phyloP scores from a whole-genome alignment of 2,329 filamentous ascomycete species.

The Hypoxylon sp. region DNA sequence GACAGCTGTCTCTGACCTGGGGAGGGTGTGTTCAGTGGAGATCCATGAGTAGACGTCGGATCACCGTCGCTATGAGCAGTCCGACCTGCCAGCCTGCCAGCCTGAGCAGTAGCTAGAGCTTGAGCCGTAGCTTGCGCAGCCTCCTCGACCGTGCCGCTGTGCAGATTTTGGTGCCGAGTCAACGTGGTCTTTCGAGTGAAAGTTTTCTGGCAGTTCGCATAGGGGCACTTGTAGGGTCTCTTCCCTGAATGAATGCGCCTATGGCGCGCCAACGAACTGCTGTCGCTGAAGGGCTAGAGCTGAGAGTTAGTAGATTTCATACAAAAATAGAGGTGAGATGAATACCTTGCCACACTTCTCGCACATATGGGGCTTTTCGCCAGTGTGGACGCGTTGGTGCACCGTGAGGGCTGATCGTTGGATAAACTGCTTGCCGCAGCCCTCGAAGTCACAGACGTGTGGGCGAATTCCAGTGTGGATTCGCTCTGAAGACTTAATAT shows the following conservation, averaged over 20 bases:
- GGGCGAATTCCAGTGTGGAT: slow-evolving; percentile 94
- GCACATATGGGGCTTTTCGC: slow-evolving; percentile 98
- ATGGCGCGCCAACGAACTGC: slow-evolving; percentile 92
- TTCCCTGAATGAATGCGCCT: slow-evolving; percentile 95
- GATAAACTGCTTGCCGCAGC: slow-evolving; percentile 96
- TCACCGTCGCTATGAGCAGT: slow-evolving; percentile 77
- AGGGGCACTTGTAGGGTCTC: slow-evolving; percentile 96
- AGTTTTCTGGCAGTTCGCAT: slow-evolving; percentile 97
- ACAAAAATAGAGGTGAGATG: slow-evolving; percentile 42
- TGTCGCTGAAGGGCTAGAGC: slow-evolving; percentile 90
- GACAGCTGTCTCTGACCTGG: slow-evolving; percentile 84
- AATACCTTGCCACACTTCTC: slow-evolving; percentile 95
- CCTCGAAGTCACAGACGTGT: slow-evolving; percentile 89
- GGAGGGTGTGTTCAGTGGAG: slow-evolving; percentile 83
- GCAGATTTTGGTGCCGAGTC: slow-evolving; percentile 95
- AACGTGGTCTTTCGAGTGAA: slow-evolving; percentile 96
- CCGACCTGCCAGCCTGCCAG: slow-evolving; percentile 68
- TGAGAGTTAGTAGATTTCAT: slow-evolving; percentile 40
- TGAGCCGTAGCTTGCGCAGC: slow-evolving; percentile 78
- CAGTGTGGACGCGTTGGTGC: slow-evolving; percentile 94
- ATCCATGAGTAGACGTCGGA: slow-evolving; percentile 77
- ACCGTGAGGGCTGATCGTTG: slow-evolving; percentile 96
- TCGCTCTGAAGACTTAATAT: slow-evolving; percentile 72
- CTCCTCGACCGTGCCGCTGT: slow-evolving; percentile 94
- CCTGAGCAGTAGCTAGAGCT: slow-evolving; percentile 29